A percentile compares a stretch with the other conserved stretches of the same genome.
Conservation (phyloP, 148 eudicot species). For the Agrostemma githago region DNA sequence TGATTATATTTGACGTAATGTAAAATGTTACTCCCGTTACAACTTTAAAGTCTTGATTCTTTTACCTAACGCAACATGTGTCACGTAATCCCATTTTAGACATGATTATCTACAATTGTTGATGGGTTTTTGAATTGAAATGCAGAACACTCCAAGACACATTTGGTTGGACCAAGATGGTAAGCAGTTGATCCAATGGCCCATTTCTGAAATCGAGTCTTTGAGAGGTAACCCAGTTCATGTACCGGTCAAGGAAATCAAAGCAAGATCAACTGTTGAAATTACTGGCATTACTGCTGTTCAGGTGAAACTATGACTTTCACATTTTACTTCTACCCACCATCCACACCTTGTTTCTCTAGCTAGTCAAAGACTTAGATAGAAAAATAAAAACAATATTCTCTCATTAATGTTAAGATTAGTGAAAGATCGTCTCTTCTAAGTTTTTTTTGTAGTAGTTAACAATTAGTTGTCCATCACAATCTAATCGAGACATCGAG, state of each 20-base stretch:
- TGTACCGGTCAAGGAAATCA: conserved; percentile 8
- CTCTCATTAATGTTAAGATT: too few species aligned
- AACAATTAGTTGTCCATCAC: too few species aligned
- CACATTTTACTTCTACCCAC: not conserved
- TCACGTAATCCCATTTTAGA: not conserved
- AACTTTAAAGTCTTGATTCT: too few species aligned
- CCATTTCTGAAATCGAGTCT: conserved; percentile 28
- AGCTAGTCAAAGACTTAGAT: too few species aligned
- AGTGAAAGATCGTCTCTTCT: too few species aligned
- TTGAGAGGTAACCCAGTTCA: conserved; percentile 28
- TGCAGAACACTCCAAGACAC: conserved; percentile 50
- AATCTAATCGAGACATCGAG: too few species aligned
- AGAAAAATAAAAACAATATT: too few species aligned
- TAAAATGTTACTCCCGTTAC: too few species aligned
- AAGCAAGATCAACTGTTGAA: conserved; percentile 41
- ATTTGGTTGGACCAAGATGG: conserved; percentile 42
- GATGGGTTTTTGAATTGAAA: not conserved
- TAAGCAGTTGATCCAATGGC: conserved; percentile 71
- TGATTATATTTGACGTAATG: too few species aligned
- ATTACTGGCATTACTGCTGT: conserved; percentile 44
- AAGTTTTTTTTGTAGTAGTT: too few species aligned
- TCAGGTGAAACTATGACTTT: conserved; percentile 32
- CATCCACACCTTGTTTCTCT: not conserved
- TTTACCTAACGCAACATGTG: not conserved
- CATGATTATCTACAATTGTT: not conserved